Base-by-base conservation (phyloP, 768 basidiomycete genomes). In the Hericium erinaceus region DNA sequence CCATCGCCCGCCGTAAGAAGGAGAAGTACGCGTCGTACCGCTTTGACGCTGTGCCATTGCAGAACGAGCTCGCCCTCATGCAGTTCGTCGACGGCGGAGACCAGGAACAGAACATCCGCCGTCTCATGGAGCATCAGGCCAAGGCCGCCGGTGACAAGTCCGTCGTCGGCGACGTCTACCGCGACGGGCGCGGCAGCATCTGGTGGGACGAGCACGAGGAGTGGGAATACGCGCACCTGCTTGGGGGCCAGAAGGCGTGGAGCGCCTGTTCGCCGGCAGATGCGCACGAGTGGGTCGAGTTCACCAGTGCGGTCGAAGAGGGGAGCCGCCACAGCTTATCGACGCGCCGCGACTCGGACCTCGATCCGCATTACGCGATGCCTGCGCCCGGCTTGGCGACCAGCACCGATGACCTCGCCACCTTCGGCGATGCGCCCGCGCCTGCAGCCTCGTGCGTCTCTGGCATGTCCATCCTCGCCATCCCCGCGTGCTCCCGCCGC, bases 121-220 rank as follows among this genome's bases (percentile, higher is more conserved):
- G 80, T 12, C 58, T 72, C 16, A 67, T 68, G 26, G 67, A n/a
- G 9, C 53, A 73, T 12, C 79, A 80, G 12, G 75, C 73, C 1
- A 20, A 28, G 20, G 20, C 20, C 48, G 4, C 16, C 48, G 48
- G 20, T 8, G 10, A 13, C 48, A 33, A 33, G 33, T 13, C 26
- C 6, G 22, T 13, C 15, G 48, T 50, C 22, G 48, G 13, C 13
- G 82, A 78, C 52, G 77, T 84, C 3, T 79, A 80, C 68, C 75
- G 82, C 16, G 85, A 89, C 56, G 82, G 70, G 0, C 73, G 77
- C 22, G 85, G 85, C 22, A 78, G 80, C 0, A 54, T 88, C 13
- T 89, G 87, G 85, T 77, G 79, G 74, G 87, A 89, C 63, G 79
- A 77, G 55, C 84, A 85, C 13, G 87, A 89, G 67, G 80, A 83